Conservation (phyloP, 108 stramenopile species). For the Discostella stelligeroides region DNA sequence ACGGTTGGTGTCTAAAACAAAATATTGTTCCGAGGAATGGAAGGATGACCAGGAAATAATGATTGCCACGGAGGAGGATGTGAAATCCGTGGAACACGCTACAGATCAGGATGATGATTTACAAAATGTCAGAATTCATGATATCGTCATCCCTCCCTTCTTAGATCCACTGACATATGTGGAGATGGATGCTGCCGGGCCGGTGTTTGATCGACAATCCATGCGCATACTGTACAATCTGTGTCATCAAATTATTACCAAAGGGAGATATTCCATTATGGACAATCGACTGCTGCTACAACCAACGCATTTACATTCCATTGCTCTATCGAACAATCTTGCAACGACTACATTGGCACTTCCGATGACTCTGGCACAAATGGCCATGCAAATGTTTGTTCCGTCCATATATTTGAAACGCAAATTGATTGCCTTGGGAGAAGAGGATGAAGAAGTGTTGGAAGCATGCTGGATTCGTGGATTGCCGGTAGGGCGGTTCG, state of each 20-base stretch:
- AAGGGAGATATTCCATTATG: background rate
- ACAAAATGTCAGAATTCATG: no score
- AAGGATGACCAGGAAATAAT: no score
- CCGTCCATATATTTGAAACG: constrained; percentile 18
- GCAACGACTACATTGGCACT: constrained; percentile 16
- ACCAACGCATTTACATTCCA: constrained; percentile 30
- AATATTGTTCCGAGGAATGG: background rate
- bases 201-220: constrained; percentile 21
- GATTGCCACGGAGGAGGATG: no score
- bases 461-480: constrained; percentile 36
- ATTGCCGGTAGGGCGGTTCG: constrained; percentile 27
- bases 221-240: constrained; percentile 21
- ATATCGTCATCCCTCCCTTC: background rate
- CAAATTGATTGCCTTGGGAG: constrained; percentile 19
- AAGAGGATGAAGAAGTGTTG: constrained; percentile 37
- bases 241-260: background rate
- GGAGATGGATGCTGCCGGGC: constrained; percentile 31
- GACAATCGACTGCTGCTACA: constrained; percentile 28
- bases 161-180: background rate
- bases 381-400: constrained; percentile 18
- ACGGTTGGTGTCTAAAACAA: background rate
- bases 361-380: constrained; percentile 13
- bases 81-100: no score
- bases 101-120: no score
- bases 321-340: constrained; percentile 34